phyloP scores from a whole-genome alignment of 306 rosid genomes.

The Luffa acutangula region DNA sequence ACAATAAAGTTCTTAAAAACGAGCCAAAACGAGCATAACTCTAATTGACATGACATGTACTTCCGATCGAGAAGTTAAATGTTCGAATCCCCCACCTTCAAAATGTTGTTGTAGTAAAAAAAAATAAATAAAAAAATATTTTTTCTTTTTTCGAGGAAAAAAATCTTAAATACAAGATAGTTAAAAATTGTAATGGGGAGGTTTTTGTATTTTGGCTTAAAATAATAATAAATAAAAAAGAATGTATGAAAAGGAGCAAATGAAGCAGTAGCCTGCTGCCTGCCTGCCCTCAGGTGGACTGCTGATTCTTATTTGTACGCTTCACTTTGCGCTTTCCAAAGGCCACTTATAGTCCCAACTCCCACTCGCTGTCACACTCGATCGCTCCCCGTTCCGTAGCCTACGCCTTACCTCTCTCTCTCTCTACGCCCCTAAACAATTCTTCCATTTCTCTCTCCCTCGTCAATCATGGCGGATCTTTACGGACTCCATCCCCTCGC shows the following conservation, averaged over 20 bases:
- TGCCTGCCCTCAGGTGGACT: not conserved
- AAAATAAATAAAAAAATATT: too few relatives aligned
- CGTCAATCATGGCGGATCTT: slow-evolving; percentile 30
- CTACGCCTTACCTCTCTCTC: not conserved
- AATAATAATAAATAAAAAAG: not conserved
- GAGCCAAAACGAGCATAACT: too few relatives aligned
- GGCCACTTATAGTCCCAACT: not conserved
- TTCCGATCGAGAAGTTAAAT: too few relatives aligned
- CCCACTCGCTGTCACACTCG: not conserved
- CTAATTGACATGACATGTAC: too few relatives aligned
- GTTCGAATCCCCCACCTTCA: too few relatives aligned
- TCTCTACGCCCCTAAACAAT: not conserved
- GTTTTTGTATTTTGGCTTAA: too few relatives aligned
- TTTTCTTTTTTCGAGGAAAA: too few relatives aligned
- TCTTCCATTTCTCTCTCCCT: not conserved
- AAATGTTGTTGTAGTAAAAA: too few relatives aligned
- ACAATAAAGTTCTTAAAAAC: too few relatives aligned
- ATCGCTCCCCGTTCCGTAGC: not conserved
- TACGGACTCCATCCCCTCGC: slow-evolving; percentile 16
- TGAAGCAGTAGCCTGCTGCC: not conserved
- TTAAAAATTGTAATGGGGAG: too few relatives aligned
- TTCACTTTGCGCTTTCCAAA: slow-evolving; percentile 21
- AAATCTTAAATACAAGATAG: too few relatives aligned
- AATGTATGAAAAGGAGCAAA: slow-evolving; percentile 1
- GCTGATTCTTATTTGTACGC: slow-evolving; percentile 25